Base-by-base conservation (phyloP, 768 basidiomycete genomes). In the Collybia mongolica region DNA sequence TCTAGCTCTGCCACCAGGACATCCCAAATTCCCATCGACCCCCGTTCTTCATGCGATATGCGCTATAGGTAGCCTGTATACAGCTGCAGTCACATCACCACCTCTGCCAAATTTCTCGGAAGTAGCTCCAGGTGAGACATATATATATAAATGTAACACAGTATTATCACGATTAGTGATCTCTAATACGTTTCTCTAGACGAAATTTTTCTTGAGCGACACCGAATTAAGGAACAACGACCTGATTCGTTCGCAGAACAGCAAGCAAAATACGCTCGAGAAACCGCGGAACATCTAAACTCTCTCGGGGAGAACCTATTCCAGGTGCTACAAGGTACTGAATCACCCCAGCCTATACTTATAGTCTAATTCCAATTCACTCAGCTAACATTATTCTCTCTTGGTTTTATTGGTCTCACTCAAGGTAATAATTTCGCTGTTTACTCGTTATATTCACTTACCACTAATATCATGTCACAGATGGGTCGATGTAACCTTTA, bases 41-140 rank as follows among this genome's bases (percentile, higher is more conserved):
- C 76, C 85, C 7, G 67, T 93, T 36, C 76, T 95, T 0, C 92
- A 95, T 61, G 89, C 90, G n/a, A 88, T 95, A 44, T 92, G 90
- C 65, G 91, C 90, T 1, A 74, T 86, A 29, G 85, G 87, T 14
- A 84, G 88, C 50, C 68, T 86, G 18, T 91, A 90, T 56, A 90
- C 88, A 1, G 82, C 84, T 14, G 84, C 81, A 2, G 80, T 86
- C 2, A 71, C 77, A 9, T 81, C 78, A 3, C 76, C 81, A 18
- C 80, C 83, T 2, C 65, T 75, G 26, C 76, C 77, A 18, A 69
- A 79, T 52, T 76, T 79, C 46, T 67, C 70, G 28, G 71, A 81
- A 57, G 71, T 75, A 26, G 68, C 73, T 29, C 73, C 77, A 62
- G 74, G 75, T 77, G 32, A 32, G 32, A 14, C 11, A 62, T 51